Base-by-base conservation (phyloP, 2,329 filamentous ascomycete genomes). In the Dendryphion nanum region DNA sequence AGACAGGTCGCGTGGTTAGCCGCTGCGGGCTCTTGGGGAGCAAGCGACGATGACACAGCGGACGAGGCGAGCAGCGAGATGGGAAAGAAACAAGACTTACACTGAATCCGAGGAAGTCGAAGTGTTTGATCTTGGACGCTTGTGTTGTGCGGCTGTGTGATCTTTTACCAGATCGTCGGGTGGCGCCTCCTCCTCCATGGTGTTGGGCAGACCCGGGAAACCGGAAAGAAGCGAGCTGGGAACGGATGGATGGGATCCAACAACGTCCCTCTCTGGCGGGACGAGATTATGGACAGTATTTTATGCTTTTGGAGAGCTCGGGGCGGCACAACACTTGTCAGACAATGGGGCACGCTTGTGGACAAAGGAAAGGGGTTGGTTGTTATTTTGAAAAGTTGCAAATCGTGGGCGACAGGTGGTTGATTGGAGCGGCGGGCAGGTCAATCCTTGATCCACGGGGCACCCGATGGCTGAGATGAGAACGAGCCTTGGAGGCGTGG, bases 141-240 rank as follows among this genome's bases (percentile, higher is more conserved):
- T 64, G 47, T 52, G 51, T 50, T 48, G 52, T 53, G 52, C 48
- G 50, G 48, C 50, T 51, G 55, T 63, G 53, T 55, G 55, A 62
- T 59, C 50, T 50, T 47, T 53, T 51, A 51, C 61, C 60, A 45
- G 45, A 45, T 51, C 50, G 45, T 57, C 60, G 61, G 61, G 59
- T 58, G 44, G 59, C 62, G 61, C 60, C 61, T 53, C 57, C 47
- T 44, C 55, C 35, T 61, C 60, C 61, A 64, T 65, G 60, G 60
- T 48, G 40, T 45, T 57, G 60, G 60, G 60, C 51, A 48, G 41
- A 48, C 39, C 23, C 23, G 23, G 23, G 44, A 44, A 45, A 45
- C 42, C 41, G 48, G 38, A 46, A 44, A 37, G 41, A 45, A 42
- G 44, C 48, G 48, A 48, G 30, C 42, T 41, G 40, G 37, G 35